These are phyloP conservation scores for Vitellaria paradoxa DNA, from an alignment of 179 eudicot genomes.

Conservation along the genomic window DNA sequence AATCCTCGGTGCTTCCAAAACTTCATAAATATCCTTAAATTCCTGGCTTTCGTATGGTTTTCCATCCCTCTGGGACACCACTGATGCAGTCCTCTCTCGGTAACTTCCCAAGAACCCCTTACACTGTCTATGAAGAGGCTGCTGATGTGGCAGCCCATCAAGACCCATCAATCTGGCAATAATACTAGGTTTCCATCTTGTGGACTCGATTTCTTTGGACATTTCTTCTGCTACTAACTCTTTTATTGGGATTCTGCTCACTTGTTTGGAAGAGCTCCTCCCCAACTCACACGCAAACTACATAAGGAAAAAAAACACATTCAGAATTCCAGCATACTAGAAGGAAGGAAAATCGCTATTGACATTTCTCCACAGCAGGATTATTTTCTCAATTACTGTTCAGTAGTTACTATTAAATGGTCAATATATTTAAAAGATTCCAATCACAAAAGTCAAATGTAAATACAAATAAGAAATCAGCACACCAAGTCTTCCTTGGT, in stretches of 20 bases:
- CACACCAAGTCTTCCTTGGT: conserved; percentile 40
- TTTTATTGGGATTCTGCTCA: conserved; percentile 54
- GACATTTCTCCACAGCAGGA: neutral
- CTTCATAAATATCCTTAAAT: conserved; percentile 77
- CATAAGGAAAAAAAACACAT: conserved; percentile 14
- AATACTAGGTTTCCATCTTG: conserved; percentile 46
- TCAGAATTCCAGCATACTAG: neutral
- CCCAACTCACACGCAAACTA: conserved; percentile 38
- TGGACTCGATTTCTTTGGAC: conserved; percentile 40
- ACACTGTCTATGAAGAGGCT: conserved; percentile 29
- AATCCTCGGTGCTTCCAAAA: conserved; percentile 38
- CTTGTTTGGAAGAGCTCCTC: conserved; percentile 27
- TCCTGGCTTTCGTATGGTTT: conserved; percentile 22
- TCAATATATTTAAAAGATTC: neutral
- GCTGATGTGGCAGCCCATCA: conserved; percentile 42
- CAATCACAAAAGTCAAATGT: neutral
- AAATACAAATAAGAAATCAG: conserved; percentile 6
- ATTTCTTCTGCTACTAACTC: conserved; percentile 46
- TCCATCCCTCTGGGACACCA: conserved; percentile 19
- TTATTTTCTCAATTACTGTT: neutral
- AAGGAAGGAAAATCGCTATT: neutral
- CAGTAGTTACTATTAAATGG: too few relatives aligned
- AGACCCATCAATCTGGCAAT: conserved; percentile 79
- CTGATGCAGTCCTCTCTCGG: conserved; percentile 28
- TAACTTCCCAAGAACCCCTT: conserved; percentile 41